These are phyloP conservation scores for Gelatoporia subvermispora DNA, from an alignment of 768 basidiomycete species.

Conservation along the genomic window DNA sequence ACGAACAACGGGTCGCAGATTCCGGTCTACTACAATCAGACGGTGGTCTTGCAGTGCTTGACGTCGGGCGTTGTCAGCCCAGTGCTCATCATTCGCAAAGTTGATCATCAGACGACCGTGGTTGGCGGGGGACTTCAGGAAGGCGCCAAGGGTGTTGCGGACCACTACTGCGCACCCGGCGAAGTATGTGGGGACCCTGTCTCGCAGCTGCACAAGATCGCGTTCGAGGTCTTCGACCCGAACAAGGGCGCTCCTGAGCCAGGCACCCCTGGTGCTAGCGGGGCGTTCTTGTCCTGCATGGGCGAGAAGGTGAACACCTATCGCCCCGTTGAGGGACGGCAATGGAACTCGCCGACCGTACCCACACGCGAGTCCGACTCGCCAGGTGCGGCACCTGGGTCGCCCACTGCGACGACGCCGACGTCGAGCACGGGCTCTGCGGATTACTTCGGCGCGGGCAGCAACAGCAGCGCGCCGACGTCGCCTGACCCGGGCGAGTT, in stretches of 20 bases:
- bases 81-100: slow-evolving; percentile 88
- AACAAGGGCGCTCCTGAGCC: slow-evolving; percentile 65
- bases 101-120: slow-evolving; percentile 85
- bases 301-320: slow-evolving; percentile 92
- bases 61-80: slow-evolving; percentile 93
- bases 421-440: slow-evolving; percentile 32
- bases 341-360: slow-evolving; percentile 49
- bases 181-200: slow-evolving; percentile 94
- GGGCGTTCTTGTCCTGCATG: slow-evolving; percentile 87
- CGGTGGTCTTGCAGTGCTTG: slow-evolving; percentile 90
- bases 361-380: slow-evolving; percentile 27
- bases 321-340: slow-evolving; percentile 75
- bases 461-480: slow-evolving; percentile 60
- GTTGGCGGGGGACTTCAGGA: slow-evolving; percentile 90
- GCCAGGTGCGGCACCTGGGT: slow-evolving; percentile 53
- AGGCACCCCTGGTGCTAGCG: slow-evolving; percentile 72
- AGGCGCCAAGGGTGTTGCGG: slow-evolving; percentile 78
- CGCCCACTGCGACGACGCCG: slow-evolving; percentile 62
- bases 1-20: slow-evolving; percentile 81
- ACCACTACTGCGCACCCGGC: slow-evolving; percentile 76
- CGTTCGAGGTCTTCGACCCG: slow-evolving; percentile 84
- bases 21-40: slow-evolving; percentile 95
- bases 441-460: slow-evolving; percentile 61
- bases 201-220: slow-evolving; percentile 93
- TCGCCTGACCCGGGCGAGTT: slow-evolving; percentile 67